Evolutionary conservation across 2,329 filamentous ascomycete species (phyloP), one percentile per base, ranked within the genome.

Genomic region (Curvularia hawaiiensis): DNA sequence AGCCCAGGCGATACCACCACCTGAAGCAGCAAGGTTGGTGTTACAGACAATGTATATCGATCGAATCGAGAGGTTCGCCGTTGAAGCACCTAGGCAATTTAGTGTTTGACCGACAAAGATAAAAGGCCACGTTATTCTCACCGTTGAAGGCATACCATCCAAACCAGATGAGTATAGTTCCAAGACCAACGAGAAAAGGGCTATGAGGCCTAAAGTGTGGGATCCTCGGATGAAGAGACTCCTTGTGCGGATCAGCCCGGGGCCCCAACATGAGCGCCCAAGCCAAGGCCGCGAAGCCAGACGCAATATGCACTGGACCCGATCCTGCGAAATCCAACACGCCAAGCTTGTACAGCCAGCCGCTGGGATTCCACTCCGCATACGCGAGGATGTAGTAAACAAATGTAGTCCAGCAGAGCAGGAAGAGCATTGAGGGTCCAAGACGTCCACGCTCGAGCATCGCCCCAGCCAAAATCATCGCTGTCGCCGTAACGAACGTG

Each of bases 281-380:
- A 40, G 89, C 89, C 41, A 92, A 83, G 11, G 89, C 89, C 20
- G 88, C 86, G 56, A 87, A 87, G 35, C 89, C 89, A 1, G 87
- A 90, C 20, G 88, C 84, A 69, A 92, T 89, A 77, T 92, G 89
- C 20, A 92, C 89, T 38, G 89, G 89, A 12, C 88, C 89, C 45
- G 88, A 89, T 44, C 89, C 90, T 33, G 90, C 89, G 67, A 91
- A 92, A 75, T 92, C 89, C 65, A 90, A 84, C 26, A 87, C 85
- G 47, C 87, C 87, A 41, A 91, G 82, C 20, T 84, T 83, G 76
- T 82, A 88, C 28, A 90, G 82, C 88, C 89, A 92, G 46, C 89
- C 89, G 60, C 86, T 87, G 50, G 81, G 78, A 75, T 91, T 91
- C 90, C 89, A 92, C 45, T 89, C 91, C 84, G 89, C 91, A 77